These are phyloP conservation scores for Lentinula boryana DNA, from an alignment of 768 basidiomycete genomes.

Conservation along the genomic window DNA sequence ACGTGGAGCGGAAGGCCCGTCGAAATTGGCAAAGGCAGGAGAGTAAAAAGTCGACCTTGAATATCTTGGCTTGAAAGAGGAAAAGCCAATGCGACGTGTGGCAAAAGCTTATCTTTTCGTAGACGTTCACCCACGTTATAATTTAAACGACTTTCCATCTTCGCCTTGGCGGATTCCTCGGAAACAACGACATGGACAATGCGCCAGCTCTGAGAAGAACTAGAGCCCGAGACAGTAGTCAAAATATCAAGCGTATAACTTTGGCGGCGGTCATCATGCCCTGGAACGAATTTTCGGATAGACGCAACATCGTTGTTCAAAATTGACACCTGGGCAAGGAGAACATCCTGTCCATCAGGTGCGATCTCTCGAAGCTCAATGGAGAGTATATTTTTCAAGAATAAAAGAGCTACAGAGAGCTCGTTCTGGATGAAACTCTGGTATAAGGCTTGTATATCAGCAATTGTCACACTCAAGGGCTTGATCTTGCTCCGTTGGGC, in stretches of 20 bases:
- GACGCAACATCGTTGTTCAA: constrained; percentile 10
- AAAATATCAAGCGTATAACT: constrained; percentile 11
- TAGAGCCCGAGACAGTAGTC: not conserved
- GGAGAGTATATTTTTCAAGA: constrained; percentile 19
- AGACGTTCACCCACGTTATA: constrained; percentile 14
- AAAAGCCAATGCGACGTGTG: constrained; percentile 21
- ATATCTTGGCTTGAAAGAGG: constrained; percentile 6
- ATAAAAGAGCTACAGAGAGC: constrained; percentile 18
- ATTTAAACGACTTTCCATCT: constrained; percentile 8
- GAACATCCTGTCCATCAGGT: constrained; percentile 8
- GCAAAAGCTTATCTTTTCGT: constrained; percentile 21
- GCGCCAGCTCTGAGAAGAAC: constrained; percentile 11
- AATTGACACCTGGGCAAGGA: constrained; percentile 13
- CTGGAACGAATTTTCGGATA: constrained; percentile 11
- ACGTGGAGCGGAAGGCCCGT: constrained; percentile 24
- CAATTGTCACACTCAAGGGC: constrained; percentile 7
- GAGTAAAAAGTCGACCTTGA: constrained; percentile 23
- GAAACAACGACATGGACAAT: constrained; percentile 13
- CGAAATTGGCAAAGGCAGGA: constrained; percentile 25
- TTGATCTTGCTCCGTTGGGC: constrained; percentile 10
- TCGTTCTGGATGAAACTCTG: constrained; percentile 20
- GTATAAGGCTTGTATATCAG: constrained; percentile 15
- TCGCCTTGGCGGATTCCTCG: constrained; percentile 7
- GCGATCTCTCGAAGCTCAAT: constrained; percentile 21
- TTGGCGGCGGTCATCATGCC: constrained; percentile 4